Evolutionary conservation across 768 basidiomycete species (phyloP), one percentile per base, ranked within the genome.

Genomic region (Chalciporus pseudorubinellus): DNA sequence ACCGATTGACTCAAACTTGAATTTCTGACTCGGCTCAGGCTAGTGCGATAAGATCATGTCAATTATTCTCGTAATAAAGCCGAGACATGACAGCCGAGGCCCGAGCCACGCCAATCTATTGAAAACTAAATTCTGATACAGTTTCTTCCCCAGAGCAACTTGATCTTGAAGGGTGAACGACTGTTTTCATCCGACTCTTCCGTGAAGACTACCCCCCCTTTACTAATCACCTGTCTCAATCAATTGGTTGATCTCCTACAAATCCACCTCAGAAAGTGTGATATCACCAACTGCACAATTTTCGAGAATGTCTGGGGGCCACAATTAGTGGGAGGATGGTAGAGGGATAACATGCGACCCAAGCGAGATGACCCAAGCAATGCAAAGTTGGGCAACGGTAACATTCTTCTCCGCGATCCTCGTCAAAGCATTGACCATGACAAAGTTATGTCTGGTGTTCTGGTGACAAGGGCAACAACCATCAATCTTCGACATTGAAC

Each of bases 281-380:
- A 82, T 58, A 34, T 74, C 64, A 33, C 74, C 73, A 0, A 72
- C 76, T 20, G 61, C 60, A 28, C 74, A 60, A 44, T 77, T 77
- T 55, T 80, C 75, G 46, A 70, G 51, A 20, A 75, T 73, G 58
- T 36, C 63, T 71, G 43, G 8, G 22, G 2, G n/a, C 14, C 42
- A 21, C 18, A 20, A 42, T 42, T 24, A 44, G 24, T 22, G 16
- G 20, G 11, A 33, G 16, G 16, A 14, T 16, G 77, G 77, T 28
- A 79, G 69, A 2, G 78, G 78, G 53, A 81, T 74, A 24, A 77
- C 71, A 59, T 74, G 68, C 3, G 59, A 49, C 6, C 74, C 72
- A 3, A 69, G 61, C 1, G 69, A 59, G 11, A 50, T 49, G 3
- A 76, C 72, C 75, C 75, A 76, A 12, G 72, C 74, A 31, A 76